These are phyloP conservation scores for Nitzschia sp. DNA, from an alignment of 108 stramenopile genomes.

Conservation along the genomic window DNA sequence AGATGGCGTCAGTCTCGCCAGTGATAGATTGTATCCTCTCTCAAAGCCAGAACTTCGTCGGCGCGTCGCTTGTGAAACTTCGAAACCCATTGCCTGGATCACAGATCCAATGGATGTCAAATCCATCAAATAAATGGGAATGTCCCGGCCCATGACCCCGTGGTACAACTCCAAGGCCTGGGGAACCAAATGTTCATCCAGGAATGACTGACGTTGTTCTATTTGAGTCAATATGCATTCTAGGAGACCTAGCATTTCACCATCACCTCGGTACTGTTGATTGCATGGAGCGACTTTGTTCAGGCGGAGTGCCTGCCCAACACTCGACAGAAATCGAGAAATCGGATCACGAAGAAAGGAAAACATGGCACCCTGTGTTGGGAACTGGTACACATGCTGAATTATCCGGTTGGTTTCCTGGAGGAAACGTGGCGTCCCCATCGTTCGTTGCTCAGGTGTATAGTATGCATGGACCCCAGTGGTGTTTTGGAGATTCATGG, in stretches of 20 bases:
- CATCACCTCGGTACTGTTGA: not conserved
- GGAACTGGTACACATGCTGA: not conserved
- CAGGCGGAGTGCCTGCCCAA: conserved; percentile 10
- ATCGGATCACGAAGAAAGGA: conserved; percentile 20
- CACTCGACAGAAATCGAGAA: conserved; percentile 4
- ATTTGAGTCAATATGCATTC: conserved; percentile 8
- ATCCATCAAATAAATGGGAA: conserved; percentile 1
- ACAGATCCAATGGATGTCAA: conserved; percentile 3
- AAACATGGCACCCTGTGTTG: conserved; percentile 7
- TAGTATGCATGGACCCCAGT: conserved; percentile 3
- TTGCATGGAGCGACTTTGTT: conserved; percentile 10
- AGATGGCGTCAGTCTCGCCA: conserved; percentile 1
- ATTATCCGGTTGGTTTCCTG: not conserved
- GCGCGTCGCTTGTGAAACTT: not conserved
- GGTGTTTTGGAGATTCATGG: conserved; percentile 3
- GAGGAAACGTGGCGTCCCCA: not conserved
- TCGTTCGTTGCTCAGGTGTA: not conserved
- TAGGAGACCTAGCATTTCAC: not conserved
- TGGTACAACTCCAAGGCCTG: conserved; percentile 15
- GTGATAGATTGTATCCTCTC: not conserved
- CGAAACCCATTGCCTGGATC: not conserved
- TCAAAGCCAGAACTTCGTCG: not conserved
- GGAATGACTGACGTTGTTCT: not conserved
- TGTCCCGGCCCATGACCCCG: conserved; percentile 2
- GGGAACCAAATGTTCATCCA: conserved; percentile 15